Evolutionary conservation across 305 asterid species (phyloP), one percentile per base, ranked within the genome.

Genomic region (Fraxinus nigra): DNA sequence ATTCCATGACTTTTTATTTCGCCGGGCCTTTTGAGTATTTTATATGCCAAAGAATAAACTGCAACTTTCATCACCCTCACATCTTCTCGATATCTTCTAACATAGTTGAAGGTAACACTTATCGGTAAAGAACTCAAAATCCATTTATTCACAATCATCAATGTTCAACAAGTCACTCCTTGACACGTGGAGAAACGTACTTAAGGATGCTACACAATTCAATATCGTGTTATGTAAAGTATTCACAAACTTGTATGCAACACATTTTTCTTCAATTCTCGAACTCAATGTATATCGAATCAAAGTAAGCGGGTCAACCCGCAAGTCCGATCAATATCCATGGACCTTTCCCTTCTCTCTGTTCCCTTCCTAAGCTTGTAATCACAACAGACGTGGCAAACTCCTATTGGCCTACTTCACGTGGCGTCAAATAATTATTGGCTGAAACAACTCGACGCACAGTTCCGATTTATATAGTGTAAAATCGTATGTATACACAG

Each of bases 351-450:
- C 28, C 5, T 7, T 61, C 70, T 8, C 32, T 22, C 14, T 10
- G 70, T 14, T 2, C 37, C 34, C 24, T 38, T 1, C 7, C 20
- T 3, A 11, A 83, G 84, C 86, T 87, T 85, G 93, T 90, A 91
- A 87, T 80, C 51, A 5, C 59, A 2, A 1, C 24, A 73, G 61
- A 90, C 97, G 98, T 88, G 98, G 86, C 90, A 1, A 0, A 0
- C 28, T 48, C 0, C 14, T 0, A 94, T 92, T 92, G 91, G 97
- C 59, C 83, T 76, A 80, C 22, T 79, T 83, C 88, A 78, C 82
- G 85, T 80, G 89, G 38, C 85, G 18, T 38, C 34, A 82, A 81
- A 78, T 81, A 20, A 20, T 51, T 74, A 88, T 88, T 88, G 91
- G 91, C 82, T 46, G 76, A 72, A 32, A 69, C 87, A 76, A 80